Percentiles rank a stretch among this genome's conserved stretches.
Evolutionary conservation across 441 rosid species (phyloP).

Genomic region (Brassica hybrid): DNA sequence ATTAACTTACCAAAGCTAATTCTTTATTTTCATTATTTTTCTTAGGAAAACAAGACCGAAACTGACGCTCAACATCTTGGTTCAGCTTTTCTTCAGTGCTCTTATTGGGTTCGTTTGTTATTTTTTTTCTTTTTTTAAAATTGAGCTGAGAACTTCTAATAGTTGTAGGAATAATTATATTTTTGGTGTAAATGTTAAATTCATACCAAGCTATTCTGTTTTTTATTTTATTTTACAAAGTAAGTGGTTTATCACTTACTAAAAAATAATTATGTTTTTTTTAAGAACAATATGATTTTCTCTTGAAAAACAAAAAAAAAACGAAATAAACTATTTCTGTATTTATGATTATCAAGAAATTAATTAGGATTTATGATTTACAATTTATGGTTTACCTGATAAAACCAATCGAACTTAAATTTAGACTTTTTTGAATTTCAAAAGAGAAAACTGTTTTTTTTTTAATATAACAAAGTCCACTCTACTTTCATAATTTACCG

Average conservation of each 20-base stretch:
- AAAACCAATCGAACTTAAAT: too few relatives aligned
- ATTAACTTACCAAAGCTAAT: neutral
- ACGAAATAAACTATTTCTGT: too few relatives aligned
- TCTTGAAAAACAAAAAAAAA: too few relatives aligned
- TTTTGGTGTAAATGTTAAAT: too few relatives aligned
- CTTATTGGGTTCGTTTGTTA: conserved; percentile 41
- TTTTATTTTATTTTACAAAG: too few relatives aligned
- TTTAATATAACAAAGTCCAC: neutral
- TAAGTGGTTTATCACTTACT: too few relatives aligned
- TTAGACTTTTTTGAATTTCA: neutral
- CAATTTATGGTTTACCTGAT: too few relatives aligned
- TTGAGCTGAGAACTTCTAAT: neutral
- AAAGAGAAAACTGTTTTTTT: neutral
- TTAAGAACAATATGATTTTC: neutral
- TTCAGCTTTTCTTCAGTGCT: conserved; percentile 46
- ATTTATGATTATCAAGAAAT: neutral
- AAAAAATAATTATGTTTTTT: too few relatives aligned
- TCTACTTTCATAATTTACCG: too few relatives aligned
- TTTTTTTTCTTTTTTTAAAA: neutral
- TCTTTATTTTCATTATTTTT: neutral
- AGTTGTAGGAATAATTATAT: neutral
- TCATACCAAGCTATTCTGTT: too few relatives aligned
- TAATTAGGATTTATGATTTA: neutral
- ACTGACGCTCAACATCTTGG: conserved; percentile 33
- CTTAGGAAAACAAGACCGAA: conserved; percentile 38